Conservation (phyloP, 768 basidiomycete genomes). For the Pulveroboletus sp. region DNA sequence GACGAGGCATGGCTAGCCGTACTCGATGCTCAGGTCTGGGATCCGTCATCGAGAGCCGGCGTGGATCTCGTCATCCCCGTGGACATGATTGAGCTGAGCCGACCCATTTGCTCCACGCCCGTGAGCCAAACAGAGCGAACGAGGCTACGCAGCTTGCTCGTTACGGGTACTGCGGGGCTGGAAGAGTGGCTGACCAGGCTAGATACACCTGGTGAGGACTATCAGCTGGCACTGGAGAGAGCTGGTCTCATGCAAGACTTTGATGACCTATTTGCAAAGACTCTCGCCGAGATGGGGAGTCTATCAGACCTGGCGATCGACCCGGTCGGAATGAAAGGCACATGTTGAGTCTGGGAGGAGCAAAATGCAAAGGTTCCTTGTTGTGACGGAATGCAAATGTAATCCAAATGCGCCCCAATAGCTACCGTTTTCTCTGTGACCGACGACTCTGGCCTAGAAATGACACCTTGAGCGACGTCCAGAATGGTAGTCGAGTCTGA, state of each 20-base stretch:
- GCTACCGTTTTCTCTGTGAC: constrained; percentile 40
- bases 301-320: constrained; percentile 30
- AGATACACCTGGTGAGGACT: constrained; percentile 24
- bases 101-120: constrained; percentile 38
- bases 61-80: constrained; percentile 41
- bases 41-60: constrained; percentile 41
- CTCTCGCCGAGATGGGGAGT: constrained; percentile 56
- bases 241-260: constrained; percentile 58
- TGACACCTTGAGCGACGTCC: not conserved
- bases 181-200: constrained; percentile 62
- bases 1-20: constrained; percentile 73
- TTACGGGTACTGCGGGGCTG: constrained; percentile 51
- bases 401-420: not conserved
- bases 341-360: constrained; percentile 13
- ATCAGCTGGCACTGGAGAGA: constrained; percentile 38
- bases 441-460: constrained; percentile 50
- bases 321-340: constrained; percentile 15
- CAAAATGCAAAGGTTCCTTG: not conserved
- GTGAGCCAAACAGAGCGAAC: constrained; percentile 69
- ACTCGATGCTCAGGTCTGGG: constrained; percentile 62
- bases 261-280: constrained; percentile 57
- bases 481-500: constrained; percentile 5
- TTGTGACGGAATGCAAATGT: not conserved
- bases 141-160: constrained; percentile 61
- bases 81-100: constrained; percentile 26